Percentiles rank a stretch among this genome's conserved stretches.
These are phyloP conservation scores for Filobasidium wieringae DNA, from an alignment of 768 basidiomycete species.

Conservation along the genomic window DNA sequence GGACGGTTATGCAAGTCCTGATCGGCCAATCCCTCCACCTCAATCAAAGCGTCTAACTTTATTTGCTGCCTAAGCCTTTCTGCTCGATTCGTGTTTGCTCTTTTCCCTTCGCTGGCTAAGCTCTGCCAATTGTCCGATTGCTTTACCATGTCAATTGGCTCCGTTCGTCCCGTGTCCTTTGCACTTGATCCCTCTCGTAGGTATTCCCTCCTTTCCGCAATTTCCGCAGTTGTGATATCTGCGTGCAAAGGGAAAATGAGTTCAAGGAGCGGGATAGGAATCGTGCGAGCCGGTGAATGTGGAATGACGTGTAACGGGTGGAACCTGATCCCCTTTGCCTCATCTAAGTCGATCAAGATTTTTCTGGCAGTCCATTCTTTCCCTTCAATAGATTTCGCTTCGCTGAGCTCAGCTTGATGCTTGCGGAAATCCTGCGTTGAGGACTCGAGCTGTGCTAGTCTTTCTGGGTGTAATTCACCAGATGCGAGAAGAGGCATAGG, in stretches of 20 bases:
- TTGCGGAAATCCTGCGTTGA: conserved; percentile 28
- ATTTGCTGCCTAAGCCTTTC: conserved; percentile 31
- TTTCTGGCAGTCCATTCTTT: conserved; percentile 29
- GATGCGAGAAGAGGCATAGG: conserved; percentile 25
- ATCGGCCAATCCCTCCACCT: conserved; percentile 8
- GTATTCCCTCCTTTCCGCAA: not conserved
- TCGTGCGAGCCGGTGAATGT: conserved; percentile 22
- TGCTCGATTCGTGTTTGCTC: conserved; percentile 25
- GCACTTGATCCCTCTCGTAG: not conserved
- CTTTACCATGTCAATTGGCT: not conserved
- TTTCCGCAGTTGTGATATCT: not conserved
- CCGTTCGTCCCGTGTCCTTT: not conserved
- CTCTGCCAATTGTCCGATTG: not conserved
- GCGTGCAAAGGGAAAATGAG: conserved; percentile 23
- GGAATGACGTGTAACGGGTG: conserved; percentile 35
- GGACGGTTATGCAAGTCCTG: too few relatives aligned
- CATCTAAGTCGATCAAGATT: conserved; percentile 24
- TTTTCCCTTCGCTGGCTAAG: not conserved
- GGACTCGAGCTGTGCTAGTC: conserved; percentile 16
- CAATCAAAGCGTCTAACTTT: conserved; percentile 28
- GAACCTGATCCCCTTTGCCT: conserved; percentile 28
- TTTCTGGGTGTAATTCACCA: conserved; percentile 9
- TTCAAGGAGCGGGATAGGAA: conserved; percentile 25
- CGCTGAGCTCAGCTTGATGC: conserved; percentile 21
- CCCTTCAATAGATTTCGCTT: conserved; percentile 25